A percentile compares a stretch with the other conserved stretches of the same genome.
Evolutionary conservation across 208 protist genomes (phyloP).

Genomic region (Leishmania arabica): DNA sequence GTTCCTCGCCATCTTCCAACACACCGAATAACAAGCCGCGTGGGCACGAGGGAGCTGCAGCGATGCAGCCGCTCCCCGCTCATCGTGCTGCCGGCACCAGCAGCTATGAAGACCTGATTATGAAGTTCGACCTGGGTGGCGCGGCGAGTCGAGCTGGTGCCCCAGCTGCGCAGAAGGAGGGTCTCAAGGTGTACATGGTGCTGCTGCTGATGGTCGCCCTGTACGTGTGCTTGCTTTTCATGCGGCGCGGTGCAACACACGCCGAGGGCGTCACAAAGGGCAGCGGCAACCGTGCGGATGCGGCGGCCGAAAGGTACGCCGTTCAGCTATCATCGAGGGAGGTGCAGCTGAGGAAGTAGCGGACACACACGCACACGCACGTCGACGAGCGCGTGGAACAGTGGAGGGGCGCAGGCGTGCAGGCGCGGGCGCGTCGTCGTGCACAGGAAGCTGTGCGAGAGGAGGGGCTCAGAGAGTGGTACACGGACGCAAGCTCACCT

Average conservation of each 20-base stretch:
- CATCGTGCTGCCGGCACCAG: too few species aligned
- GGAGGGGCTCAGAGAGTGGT: not conserved
- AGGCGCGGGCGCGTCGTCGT: too few species aligned
- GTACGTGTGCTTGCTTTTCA: conserved; percentile 30
- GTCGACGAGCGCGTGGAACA: not conserved
- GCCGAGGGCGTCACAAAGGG: not conserved
- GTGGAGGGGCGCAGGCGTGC: not conserved
- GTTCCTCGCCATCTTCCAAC: not conserved
- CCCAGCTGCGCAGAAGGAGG: conserved; percentile 11
- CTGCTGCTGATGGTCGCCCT: conserved; percentile 40
- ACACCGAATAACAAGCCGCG: conserved; percentile 2
- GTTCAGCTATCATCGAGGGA: conserved; percentile 11
- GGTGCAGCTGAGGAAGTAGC: not conserved
- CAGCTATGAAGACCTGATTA: conserved; percentile 12
- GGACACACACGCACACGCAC: not conserved
- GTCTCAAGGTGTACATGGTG: conserved; percentile 40
- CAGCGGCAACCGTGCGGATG: not conserved
- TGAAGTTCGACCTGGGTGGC: conserved; percentile 15
- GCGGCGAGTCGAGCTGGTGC: not conserved
- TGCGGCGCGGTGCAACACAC: conserved; percentile 18
- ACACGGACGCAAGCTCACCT: not conserved
- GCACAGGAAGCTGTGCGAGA: too few species aligned
- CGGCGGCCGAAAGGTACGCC: not conserved
- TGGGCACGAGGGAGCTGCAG: not conserved
- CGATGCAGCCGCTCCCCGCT: not conserved